Percentiles rank a stretch among this genome's conserved stretches.
Evolutionary conservation across 805 yeast genomes (phyloP).

Genomic region (Candida pini): DNA sequence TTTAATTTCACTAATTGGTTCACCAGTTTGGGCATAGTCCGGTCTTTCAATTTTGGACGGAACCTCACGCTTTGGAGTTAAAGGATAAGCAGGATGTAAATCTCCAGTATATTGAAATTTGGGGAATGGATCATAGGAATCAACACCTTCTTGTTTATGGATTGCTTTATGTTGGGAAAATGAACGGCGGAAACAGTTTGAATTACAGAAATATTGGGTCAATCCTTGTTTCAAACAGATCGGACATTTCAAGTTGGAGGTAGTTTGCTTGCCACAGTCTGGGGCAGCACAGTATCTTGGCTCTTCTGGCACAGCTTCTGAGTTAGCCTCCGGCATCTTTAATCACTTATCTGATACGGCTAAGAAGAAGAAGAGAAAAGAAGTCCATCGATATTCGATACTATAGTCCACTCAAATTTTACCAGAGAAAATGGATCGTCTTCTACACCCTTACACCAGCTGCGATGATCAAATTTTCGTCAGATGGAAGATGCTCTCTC

Average conservation of each 20-base stretch:
- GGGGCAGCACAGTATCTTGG: conserved; percentile 57
- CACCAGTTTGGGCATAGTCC: conserved; percentile 79
- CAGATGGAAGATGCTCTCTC: too few species aligned
- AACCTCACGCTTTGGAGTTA: conserved; percentile 62
- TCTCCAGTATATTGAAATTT: conserved; percentile 67
- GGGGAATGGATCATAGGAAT: conserved; percentile 84
- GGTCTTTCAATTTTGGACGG: conserved; percentile 71
- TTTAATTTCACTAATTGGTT: conserved; percentile 71
- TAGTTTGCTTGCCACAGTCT: conserved; percentile 79
- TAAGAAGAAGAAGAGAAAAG: too few species aligned
- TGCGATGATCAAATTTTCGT: too few species aligned
- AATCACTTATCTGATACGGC: too few species aligned
- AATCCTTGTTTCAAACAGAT: conserved; percentile 73
- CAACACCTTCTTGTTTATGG: conserved; percentile 58
- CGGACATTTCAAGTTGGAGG: conserved; percentile 80
- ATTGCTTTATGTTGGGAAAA: conserved; percentile 71
- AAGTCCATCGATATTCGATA: too few species aligned
- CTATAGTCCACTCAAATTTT: too few species aligned
- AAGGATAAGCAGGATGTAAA: conserved; percentile 75
- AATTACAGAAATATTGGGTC: conserved; percentile 69
- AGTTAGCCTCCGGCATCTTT: too few species aligned
- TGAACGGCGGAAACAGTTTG: conserved; percentile 69
- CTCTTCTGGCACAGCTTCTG: conserved; percentile 2
- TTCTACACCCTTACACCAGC: too few species aligned
- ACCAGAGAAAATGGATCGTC: too few species aligned